Evolutionary conservation across 192 early-diverging fungal species (phyloP), one percentile per base, ranked within the genome.

Genomic region (Dispira parvispora): DNA sequence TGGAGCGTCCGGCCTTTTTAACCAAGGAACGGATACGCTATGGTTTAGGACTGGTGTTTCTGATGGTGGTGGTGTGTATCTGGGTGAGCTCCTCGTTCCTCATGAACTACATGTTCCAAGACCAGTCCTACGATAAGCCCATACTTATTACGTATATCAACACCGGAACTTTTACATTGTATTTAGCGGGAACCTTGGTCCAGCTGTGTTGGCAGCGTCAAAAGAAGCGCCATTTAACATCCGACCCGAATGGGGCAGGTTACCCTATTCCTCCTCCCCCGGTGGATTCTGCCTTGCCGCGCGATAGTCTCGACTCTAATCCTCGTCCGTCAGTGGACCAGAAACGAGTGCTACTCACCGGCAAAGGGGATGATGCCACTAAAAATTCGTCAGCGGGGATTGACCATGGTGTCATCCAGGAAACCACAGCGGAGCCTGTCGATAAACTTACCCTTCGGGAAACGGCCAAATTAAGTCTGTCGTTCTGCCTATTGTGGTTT

Each of bases 401-500:
- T 18, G 46, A 18, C 18, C 46, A 46, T 18, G 46, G 18, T 46
- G 46, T 46, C 9, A n/a, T 12, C 16, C 27, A 6, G 16, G 55
- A 57, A 6, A 28, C 4, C 8, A 38, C 43, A 8, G 55, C 11
- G 25, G 25, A 11, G 8, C 55, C 55, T n/a, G 23, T 57, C 4
- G 55, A 57, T 8, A 57, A 57, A 64, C 65, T 76, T 47, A 67
- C 67, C 0, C 52, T 65, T 27, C 58, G 69, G 27, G 76, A 85
- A 71, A 80, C 80, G 14, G 80, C 81, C 0, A 64, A 76, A 62
- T 73, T 87, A 45, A 80, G 85, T 1, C 65, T 84, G 28, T 67
- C 66, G 0, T 90, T 90, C 65, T 87, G 87, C 67, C 68, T 85
- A 12, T 69, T 88, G 54, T 90, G 88, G 88, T 90, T 90, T 75